Evolutionary conservation across 2,329 filamentous ascomycete species (phyloP).

Genomic region (Emergomyces africanus): DNA sequence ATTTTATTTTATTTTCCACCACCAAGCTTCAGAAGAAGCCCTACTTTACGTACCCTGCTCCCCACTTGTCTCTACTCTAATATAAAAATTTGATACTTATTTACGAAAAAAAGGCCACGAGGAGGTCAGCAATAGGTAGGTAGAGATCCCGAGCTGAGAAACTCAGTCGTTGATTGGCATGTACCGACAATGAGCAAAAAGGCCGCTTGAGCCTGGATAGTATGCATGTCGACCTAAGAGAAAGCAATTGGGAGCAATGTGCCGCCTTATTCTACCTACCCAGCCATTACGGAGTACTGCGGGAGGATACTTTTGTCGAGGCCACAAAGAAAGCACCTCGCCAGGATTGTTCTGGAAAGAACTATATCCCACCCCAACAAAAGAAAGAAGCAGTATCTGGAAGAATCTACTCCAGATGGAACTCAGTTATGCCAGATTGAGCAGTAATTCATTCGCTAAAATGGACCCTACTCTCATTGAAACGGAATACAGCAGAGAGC

Average conservation of each 20-base stretch:
- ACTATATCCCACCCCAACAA: background rate
- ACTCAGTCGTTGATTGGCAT: background rate
- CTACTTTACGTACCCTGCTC: background rate
- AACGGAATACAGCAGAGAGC: background rate
- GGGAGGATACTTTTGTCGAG: background rate
- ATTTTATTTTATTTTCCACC: background rate
- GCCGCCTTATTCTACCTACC: background rate
- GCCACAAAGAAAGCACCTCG: background rate
- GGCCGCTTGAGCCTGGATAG: background rate
- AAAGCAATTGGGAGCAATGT: background rate
- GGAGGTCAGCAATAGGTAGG: background rate
- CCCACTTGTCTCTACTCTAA: background rate
- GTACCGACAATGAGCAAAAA: background rate
- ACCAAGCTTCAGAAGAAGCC: background rate
- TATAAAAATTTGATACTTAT: background rate
- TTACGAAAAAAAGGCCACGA: background rate
- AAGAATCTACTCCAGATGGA: background rate
- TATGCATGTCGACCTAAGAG: constrained; percentile 4
- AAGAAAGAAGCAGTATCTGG: background rate
- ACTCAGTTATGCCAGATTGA: too few species aligned
- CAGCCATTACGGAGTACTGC: background rate
- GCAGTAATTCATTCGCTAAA: too few species aligned
- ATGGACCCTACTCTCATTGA: background rate
- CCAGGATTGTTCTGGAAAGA: background rate
- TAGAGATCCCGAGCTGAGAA: background rate